Evolutionary conservation across 116 monocot genomes (phyloP).

Genomic region (Dioscorea cayenensis): DNA sequence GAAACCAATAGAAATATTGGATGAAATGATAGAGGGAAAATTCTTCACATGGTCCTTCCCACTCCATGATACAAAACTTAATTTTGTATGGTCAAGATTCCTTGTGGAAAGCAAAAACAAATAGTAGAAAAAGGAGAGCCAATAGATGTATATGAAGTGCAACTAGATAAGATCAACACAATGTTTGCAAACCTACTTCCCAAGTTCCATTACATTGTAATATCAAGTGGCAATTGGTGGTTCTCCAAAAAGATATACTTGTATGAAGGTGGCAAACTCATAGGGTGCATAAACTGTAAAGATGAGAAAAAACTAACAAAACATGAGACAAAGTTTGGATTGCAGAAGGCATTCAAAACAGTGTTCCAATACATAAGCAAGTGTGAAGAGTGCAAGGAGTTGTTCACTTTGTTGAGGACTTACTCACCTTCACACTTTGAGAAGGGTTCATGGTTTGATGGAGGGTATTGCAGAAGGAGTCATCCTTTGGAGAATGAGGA

Average conservation of each 20-base stretch:
- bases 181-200: background rate
- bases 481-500: slow-evolving; percentile 6
- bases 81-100: background rate
- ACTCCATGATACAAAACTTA: background rate
- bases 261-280: background rate
- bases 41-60: slow-evolving; percentile 2
- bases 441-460: slow-evolving; percentile 45
- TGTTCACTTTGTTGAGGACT: slow-evolving; percentile 43
- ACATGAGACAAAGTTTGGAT: slow-evolving; percentile 10
- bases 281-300: background rate
- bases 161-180: background rate
- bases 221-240: background rate
- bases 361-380: slow-evolving; percentile 25
- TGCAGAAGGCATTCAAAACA: slow-evolving; percentile 19
- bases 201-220: background rate
- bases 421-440: slow-evolving; percentile 54
- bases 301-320: background rate
- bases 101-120: background rate
- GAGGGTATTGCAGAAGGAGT: slow-evolving; percentile 56
- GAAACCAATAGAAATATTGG: background rate
- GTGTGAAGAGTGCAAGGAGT: slow-evolving; percentile 11
- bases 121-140: background rate
- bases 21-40: background rate
- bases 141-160: background rate
- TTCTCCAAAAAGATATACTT: background rate